Percentiles rank a stretch among this genome's conserved stretches.
Evolutionary conservation across 805 yeast genomes (phyloP).

Genomic region (Sugiyamaella americana): DNA sequence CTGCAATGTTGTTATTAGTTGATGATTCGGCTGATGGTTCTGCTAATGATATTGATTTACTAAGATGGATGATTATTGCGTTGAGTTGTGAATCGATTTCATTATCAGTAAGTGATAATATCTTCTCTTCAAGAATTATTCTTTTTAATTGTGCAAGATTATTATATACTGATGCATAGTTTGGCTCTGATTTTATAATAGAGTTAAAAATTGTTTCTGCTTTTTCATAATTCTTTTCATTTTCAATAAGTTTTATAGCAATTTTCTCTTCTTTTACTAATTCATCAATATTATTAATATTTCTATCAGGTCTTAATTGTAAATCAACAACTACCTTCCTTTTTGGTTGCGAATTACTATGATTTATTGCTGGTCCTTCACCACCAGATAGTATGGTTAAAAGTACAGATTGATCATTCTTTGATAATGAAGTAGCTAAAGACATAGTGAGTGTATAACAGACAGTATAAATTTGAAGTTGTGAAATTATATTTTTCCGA

Average conservation of each 20-base stretch:
- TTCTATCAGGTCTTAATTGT: conserved; percentile 22
- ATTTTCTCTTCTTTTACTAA: conserved; percentile 19
- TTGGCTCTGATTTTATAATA: conserved; percentile 24
- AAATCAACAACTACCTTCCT: conserved; percentile 19
- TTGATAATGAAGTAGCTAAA: conserved; percentile 11
- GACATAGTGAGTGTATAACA: no score
- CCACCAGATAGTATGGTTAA: conserved; percentile 12
- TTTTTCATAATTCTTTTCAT: conserved; percentile 5
- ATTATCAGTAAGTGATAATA: background rate
- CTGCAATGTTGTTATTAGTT: conserved; percentile 1
- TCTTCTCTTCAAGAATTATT: no score
- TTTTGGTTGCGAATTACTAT: conserved; percentile 1
- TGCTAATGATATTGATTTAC: conserved; percentile 27
- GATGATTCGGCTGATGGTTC: conserved; percentile 14
- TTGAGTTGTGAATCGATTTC: conserved; percentile 3
- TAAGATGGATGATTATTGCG: conserved; percentile 21
- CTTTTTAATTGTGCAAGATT: conserved; percentile 30
- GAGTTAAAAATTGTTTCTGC: conserved; percentile 20
- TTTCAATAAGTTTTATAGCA: conserved; percentile 21
- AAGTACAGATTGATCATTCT: conserved; percentile 14
- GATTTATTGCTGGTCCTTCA: conserved; percentile 12
- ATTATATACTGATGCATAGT: conserved; percentile 32
- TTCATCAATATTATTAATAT: conserved; percentile 17
- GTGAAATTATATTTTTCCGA: no score
- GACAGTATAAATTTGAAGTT: no score